These are phyloP conservation scores for Chrysanthemum lavandulifolium DNA, from an alignment of 129 eudicot species.

Conservation along the genomic window DNA sequence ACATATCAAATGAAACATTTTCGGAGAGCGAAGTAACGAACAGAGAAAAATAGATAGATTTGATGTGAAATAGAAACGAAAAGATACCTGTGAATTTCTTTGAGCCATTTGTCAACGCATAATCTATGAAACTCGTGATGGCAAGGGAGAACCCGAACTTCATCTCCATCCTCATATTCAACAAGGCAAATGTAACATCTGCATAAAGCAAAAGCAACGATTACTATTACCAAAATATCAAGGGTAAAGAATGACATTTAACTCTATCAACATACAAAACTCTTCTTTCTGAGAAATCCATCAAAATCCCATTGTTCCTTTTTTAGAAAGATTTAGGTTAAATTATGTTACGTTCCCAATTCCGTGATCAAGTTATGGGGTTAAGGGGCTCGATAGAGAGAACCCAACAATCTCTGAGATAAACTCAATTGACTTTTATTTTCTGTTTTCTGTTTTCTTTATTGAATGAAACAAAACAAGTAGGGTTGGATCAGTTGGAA, in stretches of 20 bases:
- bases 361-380: no score
- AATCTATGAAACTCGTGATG: slow-evolving; percentile 85
- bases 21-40: background rate
- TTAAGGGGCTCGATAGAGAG: no score
- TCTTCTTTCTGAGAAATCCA: no score
- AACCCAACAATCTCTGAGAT: no score
- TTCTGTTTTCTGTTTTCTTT: no score
- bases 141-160: slow-evolving; percentile 76
- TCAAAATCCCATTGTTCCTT: background rate
- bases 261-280: background rate
- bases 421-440: no score
- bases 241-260: slow-evolving; percentile 4
- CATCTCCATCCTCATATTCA: slow-evolving; percentile 94
- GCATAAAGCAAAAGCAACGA: slow-evolving; percentile 14
- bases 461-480: no score
- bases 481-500: no score
- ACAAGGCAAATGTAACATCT: slow-evolving; percentile 97
- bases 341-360: no score
- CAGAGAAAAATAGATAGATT: background rate
- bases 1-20: background rate
- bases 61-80: background rate
- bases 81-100: slow-evolving; percentile 87
- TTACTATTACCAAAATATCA: background rate
- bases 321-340: background rate
- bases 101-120: slow-evolving; percentile 96